A percentile compares a stretch with the other conserved stretches of the same genome.
Evolutionary conservation across 441 rosid species (phyloP).

Genomic region (Pelargonium fulgidum): DNA sequence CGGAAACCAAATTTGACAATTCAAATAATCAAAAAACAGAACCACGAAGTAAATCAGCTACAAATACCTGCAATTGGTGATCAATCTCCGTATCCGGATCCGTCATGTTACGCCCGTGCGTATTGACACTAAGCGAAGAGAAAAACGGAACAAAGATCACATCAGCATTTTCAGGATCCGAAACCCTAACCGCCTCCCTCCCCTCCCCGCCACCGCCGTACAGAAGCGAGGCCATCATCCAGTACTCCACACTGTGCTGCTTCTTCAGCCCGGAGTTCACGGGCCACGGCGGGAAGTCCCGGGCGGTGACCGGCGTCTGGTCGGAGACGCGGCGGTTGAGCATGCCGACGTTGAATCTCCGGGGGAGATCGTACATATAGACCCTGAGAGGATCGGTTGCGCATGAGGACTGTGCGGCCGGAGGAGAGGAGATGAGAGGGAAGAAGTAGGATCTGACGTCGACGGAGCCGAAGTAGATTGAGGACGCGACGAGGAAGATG

Average conservation of each 20-base stretch:
- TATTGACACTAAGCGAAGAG: constrained; percentile 78
- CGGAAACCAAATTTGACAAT: not conserved
- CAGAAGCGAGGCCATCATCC: constrained; percentile 91
- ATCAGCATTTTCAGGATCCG: constrained; percentile 81
- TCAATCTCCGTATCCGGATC: constrained; percentile 84
- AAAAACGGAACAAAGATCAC: constrained; percentile 85
- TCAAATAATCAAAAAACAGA: not conserved
- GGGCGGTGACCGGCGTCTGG: constrained; percentile 42
- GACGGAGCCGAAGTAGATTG: constrained; percentile 59
- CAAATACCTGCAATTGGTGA: constrained; percentile 68
- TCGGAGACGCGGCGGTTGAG: constrained; percentile 41
- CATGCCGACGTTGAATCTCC: constrained; percentile 77
- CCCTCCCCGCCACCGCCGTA: constrained; percentile 31
- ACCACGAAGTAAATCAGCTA: not conserved
- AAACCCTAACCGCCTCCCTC: constrained; percentile 75
- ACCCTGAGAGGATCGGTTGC: constrained; percentile 40
- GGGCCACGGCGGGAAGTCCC: constrained; percentile 71
- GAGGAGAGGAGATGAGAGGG: constrained; percentile 19
- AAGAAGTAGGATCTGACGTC: constrained; percentile 63
- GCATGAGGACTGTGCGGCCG: no score
- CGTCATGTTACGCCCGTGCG: constrained; percentile 80
- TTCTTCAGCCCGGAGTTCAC: constrained; percentile 45
- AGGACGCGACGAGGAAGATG: constrained; percentile 56
- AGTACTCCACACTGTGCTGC: constrained; percentile 94
- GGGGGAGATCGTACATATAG: constrained; percentile 90